A percentile compares a stretch with the other conserved stretches of the same genome.
Evolutionary conservation across 2,329 filamentous ascomycete species (phyloP).

Genomic region (Lizonia empirigonia): DNA sequence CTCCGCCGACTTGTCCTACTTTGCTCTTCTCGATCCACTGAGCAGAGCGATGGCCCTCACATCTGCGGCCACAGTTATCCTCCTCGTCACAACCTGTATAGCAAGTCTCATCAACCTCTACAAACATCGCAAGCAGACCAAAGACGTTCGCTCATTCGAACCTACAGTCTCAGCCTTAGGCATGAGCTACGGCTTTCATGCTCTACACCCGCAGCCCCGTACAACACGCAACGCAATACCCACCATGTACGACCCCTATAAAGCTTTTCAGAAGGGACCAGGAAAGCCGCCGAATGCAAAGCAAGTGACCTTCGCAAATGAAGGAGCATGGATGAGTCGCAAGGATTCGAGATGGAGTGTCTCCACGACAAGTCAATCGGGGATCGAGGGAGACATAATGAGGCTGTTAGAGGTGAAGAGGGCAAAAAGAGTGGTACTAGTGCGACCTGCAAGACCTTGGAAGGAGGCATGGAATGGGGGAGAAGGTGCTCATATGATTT

Average conservation of each 20-base stretch:
- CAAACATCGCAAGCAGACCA: background rate
- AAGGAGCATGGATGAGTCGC: slow-evolving; percentile 21
- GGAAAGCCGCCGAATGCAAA: slow-evolving; percentile 12
- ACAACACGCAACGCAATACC: slow-evolving; percentile 15
- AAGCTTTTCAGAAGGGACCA: slow-evolving; percentile 1
- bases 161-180: slow-evolving; percentile 30
- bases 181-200: slow-evolving; percentile 31
- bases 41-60: slow-evolving; percentile 20
- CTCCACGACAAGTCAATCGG: slow-evolving; percentile 1
- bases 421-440: slow-evolving; percentile 18
- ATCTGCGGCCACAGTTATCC: background rate
- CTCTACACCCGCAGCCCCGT: slow-evolving; percentile 11
- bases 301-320: slow-evolving; percentile 15
- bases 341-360: slow-evolving; percentile 20
- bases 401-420: slow-evolving; percentile 27
- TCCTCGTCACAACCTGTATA: background rate
- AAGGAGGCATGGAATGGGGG: slow-evolving; percentile 21
- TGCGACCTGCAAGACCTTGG: slow-evolving; percentile 30
- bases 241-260: slow-evolving; percentile 26
- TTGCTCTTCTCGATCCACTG: slow-evolving; percentile 23
- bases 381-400: slow-evolving; percentile 15
- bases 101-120: background rate
- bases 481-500: background rate
- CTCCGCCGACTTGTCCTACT: slow-evolving; percentile 21
- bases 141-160: slow-evolving; percentile 24